A percentile compares a stretch with the other conserved stretches of the same genome.
Evolutionary conservation across 169 alveolate genomes (phyloP).

Genomic region (Plasmodium falciparum): DNA sequence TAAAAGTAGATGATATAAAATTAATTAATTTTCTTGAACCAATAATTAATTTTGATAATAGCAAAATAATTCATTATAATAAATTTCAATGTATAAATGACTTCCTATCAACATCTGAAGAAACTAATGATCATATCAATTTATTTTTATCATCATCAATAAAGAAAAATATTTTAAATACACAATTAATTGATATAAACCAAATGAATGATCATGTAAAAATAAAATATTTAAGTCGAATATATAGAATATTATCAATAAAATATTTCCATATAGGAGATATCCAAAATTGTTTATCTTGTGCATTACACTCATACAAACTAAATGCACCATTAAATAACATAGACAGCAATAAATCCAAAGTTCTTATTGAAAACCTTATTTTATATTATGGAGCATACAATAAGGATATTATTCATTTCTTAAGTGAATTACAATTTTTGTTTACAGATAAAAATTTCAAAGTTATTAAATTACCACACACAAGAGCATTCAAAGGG

Average conservation of each 20-base stretch:
- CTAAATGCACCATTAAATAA: constrained; percentile 45
- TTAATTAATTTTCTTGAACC: constrained; percentile 57
- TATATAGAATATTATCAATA: constrained; percentile 58
- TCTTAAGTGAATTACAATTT: constrained; percentile 53
- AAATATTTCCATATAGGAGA: constrained; percentile 49
- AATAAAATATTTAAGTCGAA: constrained; percentile 49
- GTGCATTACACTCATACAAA: constrained; percentile 65
- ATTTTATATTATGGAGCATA: constrained; percentile 69
- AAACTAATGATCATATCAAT: background rate
- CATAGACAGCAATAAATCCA: constrained; percentile 54
- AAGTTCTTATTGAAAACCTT: constrained; percentile 73
- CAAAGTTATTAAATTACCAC: constrained; percentile 57
- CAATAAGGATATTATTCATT: constrained; percentile 25
- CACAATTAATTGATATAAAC: background rate
- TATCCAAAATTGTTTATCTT: constrained; percentile 14
- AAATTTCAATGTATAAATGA: constrained; percentile 27
- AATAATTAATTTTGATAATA: constrained; percentile 45
- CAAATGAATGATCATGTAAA: background rate
- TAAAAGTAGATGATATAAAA: background rate
- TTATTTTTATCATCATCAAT: no score
- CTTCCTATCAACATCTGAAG: constrained; percentile 25
- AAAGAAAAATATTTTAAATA: background rate
- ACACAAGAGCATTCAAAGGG: constrained; percentile 69
- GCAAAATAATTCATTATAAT: constrained; percentile 29
- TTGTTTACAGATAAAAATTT: constrained; percentile 63